Base-by-base conservation (phyloP, 2,329 filamentous ascomycete species). In the Karstenula rhodostoma region DNA sequence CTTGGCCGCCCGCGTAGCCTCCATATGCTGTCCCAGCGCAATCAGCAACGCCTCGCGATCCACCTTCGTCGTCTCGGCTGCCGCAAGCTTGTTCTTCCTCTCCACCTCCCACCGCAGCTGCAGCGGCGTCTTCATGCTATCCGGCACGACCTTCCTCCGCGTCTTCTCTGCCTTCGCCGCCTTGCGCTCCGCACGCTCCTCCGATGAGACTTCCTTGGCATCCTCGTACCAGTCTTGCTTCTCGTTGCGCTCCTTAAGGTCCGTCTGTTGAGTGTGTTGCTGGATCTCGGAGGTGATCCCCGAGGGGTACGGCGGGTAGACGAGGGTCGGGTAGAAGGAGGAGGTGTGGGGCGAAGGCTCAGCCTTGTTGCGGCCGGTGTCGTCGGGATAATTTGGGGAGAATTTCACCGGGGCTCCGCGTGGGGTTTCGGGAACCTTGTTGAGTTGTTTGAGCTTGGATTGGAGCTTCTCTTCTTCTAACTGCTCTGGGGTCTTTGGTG, bases 231-330 rank as follows among this genome's bases (percentile, higher is more conserved):
- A 87, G 68, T 52, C 49, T 27, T 52, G 49, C 49, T 52, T 52
- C 17, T 52, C 49, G 33, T 23, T 52, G 22, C 49, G 49, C 22
- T 52, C 49, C 4, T 35, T 33, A 2, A 15, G 23, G 7, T 27
- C 49, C 4, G 40, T 33, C 29, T 52, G 33, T 7, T 52, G 23
- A 22, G 49, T 22, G 49, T 52, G 49, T 22, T n/a, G 13, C 23
- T 89, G 63, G 19, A 98, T 83, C 83, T 98, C 94, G 76, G 97
- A 89, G 66, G 96, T 85, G 40, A 97, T 86, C n/a, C 79, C 81
- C 32, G 83, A 79, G 5, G 94, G 93, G 85, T 97, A 92, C 15
- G 94, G 94, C 27, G 91, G 85, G 17, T 85, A 83, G 29, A 93
- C 82, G 25, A 98, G 83, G 37, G 88, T 91, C n/a, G 94, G 93